A percentile compares a stretch with the other conserved stretches of the same genome.
These are phyloP conservation scores for Cubamyces lactineus DNA, from an alignment of 768 basidiomycete genomes.

Conservation along the genomic window DNA sequence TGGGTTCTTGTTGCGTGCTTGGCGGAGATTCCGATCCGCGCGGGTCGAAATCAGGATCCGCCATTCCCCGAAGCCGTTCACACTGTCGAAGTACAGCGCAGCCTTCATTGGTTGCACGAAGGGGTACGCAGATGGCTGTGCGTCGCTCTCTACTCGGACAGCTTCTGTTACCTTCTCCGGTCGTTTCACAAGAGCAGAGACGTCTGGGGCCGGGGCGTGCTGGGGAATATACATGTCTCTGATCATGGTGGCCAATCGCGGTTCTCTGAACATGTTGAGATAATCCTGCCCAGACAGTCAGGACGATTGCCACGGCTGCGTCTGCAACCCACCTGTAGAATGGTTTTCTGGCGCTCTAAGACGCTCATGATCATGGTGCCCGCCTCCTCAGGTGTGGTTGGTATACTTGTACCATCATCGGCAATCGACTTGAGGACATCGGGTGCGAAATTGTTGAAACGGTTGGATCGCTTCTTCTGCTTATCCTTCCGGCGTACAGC, in stretches of 20 bases:
- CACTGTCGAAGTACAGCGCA: constrained; percentile 60
- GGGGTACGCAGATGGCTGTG: constrained; percentile 41
- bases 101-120: constrained; percentile 61
- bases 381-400: constrained; percentile 31
- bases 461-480: constrained; percentile 1
- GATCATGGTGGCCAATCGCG: background rate
- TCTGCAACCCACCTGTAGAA: constrained; percentile 34
- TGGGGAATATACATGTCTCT: constrained; percentile 2
- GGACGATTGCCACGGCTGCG: background rate
- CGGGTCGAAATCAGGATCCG: constrained; percentile 53
- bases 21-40: constrained; percentile 54
- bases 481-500: background rate
- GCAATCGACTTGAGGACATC: constrained; percentile 37
- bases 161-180: background rate
- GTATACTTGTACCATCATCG: constrained; percentile 34
- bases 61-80: constrained; percentile 68
- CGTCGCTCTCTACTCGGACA: background rate
- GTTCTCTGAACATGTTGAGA: constrained; percentile 8
- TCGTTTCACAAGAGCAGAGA: background rate
- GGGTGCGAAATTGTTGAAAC: constrained; percentile 15
- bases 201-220: no score
- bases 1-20: constrained; percentile 46
- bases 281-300: background rate
- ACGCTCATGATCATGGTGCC: constrained; percentile 23
- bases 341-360: constrained; percentile 29